Base-by-base conservation (phyloP, 2,329 filamentous ascomycete species). In the Saccharata proteae region DNA sequence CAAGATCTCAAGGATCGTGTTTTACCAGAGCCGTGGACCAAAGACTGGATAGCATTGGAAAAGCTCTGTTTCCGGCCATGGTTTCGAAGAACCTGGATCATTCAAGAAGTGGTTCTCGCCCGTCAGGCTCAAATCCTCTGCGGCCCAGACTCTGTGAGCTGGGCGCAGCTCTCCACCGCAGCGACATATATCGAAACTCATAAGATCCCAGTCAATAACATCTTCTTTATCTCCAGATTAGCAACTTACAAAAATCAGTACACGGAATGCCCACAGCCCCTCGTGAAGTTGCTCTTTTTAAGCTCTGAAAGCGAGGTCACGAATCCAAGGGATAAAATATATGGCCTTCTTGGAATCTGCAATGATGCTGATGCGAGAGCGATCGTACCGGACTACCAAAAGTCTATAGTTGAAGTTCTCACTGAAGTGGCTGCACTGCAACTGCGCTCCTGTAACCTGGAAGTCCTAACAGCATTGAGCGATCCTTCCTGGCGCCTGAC, bases 81-180 rank as follows among this genome's bases (percentile, higher is more conserved):
- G 40, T 43, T 38, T 17, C 20, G 17, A n/a, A 34, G 40, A 13
- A 33, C 35, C 8, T 46, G 43, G 42, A 35, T 44, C 10, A 32
- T 43, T 6, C 40, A 46, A 34, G 43, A 42, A 22, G 29, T 33
- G 4, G 23, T 35, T 3, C 31, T 38, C 16, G 17, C 38, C 3
- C 34, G 26, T 11, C 24, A 37, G 12, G 20, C 34, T 6, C 17
- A 23, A 3, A 9, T 41, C 3, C 16, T 37, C 7, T 38, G 34
- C 22, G 40, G 40, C 10, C 23, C 38, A 8, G 28, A 19, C 4
- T 26, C 24, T 5, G 23, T 36, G 17, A 15, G 19, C 1, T 42
- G 38, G 38, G 20, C 37, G 12, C 37, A 43, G 6, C 30, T 43
- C 10, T 26, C 36, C 6, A 21, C 14, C 15, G 38, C 38, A 3